phyloP scores from a whole-genome alignment of 208 protist genomes.

The Plasmodiophora brassicae region DNA sequence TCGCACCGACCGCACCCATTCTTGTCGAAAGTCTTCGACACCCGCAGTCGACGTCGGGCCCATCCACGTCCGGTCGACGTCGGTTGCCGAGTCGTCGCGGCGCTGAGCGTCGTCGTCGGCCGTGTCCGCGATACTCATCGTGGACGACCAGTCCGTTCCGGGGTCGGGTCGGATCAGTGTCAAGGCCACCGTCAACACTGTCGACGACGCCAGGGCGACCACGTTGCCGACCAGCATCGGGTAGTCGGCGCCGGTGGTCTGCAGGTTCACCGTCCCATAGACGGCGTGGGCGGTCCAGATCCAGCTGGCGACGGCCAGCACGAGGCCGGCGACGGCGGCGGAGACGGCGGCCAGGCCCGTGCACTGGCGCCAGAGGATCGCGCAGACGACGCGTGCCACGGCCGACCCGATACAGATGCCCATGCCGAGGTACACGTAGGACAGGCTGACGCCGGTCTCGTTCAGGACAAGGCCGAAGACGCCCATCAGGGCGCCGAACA shows the following conservation, averaged over 20 bases:
- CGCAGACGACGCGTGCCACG: slow-evolving; percentile 39
- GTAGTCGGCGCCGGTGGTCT: slow-evolving; percentile 38
- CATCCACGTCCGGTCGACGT: background rate
- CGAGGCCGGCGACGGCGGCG: background rate
- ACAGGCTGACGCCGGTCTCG: slow-evolving; percentile 44
- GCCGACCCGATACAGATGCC: slow-evolving; percentile 55
- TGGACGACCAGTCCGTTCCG: background rate
- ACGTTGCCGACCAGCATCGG: slow-evolving; percentile 48
- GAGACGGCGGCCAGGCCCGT: slow-evolving; percentile 13
- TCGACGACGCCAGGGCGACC: slow-evolving; percentile 39
- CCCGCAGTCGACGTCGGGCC: background rate
- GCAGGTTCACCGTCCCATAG: slow-evolving; percentile 43
- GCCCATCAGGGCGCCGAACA: slow-evolving; percentile 49
- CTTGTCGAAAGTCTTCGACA: background rate
- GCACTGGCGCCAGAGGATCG: slow-evolving; percentile 24
- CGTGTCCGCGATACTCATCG: background rate
- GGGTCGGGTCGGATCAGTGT: slow-evolving; percentile 17
- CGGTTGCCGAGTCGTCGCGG: background rate
- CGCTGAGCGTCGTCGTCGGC: background rate
- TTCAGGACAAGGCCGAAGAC: slow-evolving; percentile 48
- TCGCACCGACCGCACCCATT: background rate
- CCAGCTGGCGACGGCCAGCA: slow-evolving; percentile 47
- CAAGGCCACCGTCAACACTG: slow-evolving; percentile 26
- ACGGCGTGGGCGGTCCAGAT: slow-evolving; percentile 34
- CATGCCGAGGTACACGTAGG: slow-evolving; percentile 55